phyloP scores from a whole-genome alignment of 2,329 filamentous ascomycete genomes.

The Coleophoma eucalyptorum region DNA sequence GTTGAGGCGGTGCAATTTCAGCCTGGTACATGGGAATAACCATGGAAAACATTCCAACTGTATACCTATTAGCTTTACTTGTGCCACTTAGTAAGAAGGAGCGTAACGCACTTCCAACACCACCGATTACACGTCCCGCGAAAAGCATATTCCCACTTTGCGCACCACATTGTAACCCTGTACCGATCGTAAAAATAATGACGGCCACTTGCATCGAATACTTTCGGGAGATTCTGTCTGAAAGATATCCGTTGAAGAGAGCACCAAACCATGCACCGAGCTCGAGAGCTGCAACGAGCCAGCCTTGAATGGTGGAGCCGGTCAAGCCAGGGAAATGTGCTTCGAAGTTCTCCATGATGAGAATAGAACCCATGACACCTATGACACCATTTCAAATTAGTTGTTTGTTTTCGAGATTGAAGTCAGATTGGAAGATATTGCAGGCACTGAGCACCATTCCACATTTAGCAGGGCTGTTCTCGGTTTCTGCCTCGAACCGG shows the following conservation, averaged over 20 bases:
- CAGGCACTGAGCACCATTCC: neutral
- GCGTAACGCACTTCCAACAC: slow-evolving; percentile 30
- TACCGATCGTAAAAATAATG: slow-evolving; percentile 45
- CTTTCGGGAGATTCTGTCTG: slow-evolving; percentile 47
- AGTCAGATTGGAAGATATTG: neutral
- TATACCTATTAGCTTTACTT: no score
- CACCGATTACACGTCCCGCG: slow-evolving; percentile 40
- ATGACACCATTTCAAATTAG: neutral
- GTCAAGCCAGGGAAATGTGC: slow-evolving; percentile 29
- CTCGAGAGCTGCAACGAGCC: slow-evolving; percentile 29
- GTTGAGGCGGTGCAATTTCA: slow-evolving; percentile 49
- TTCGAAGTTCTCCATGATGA: slow-evolving; percentile 32
- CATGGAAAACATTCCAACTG: slow-evolving; percentile 39
- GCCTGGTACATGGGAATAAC: slow-evolving; percentile 33
- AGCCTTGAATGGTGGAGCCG: slow-evolving; percentile 27
- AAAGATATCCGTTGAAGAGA: slow-evolving; percentile 43
- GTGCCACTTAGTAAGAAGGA: no score
- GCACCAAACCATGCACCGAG: slow-evolving; percentile 30
- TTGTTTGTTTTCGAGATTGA: neutral
- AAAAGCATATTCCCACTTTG: slow-evolving; percentile 47
- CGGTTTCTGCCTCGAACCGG: no score
- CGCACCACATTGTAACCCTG: slow-evolving; percentile 45
- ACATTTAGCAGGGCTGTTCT: no score
- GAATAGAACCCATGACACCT: slow-evolving; percentile 29
- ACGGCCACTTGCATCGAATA: slow-evolving; percentile 49